Conservation (phyloP, 2,329 filamentous ascomycete species). For the Botryotinia globosa region DNA sequence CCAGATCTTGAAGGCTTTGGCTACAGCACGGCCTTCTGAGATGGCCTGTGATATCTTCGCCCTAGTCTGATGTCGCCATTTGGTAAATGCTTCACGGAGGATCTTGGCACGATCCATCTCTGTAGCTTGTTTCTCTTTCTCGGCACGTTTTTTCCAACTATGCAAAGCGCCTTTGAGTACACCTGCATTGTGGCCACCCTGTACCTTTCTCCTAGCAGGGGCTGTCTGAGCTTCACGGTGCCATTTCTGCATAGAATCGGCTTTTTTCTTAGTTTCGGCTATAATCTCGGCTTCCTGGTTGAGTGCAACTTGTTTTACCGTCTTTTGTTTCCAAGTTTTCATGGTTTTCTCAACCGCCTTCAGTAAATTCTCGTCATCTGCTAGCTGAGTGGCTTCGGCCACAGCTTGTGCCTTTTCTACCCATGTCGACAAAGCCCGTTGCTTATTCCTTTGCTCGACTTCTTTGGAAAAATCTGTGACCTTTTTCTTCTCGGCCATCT, state of each 20-base stretch:
- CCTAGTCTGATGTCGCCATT: conserved; percentile 61
- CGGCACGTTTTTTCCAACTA: conserved; percentile 48
- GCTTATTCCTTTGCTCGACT: conserved; percentile 26
- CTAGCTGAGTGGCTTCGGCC: conserved; percentile 26
- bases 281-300: conserved; percentile 24
- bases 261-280: conserved; percentile 21
- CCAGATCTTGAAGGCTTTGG: conserved; percentile 60
- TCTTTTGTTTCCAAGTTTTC: conserved; percentile 30
- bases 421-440: conserved; percentile 31
- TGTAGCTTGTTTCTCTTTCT: conserved; percentile 47
- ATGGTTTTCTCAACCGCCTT: conserved; percentile 27
- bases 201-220: conserved; percentile 40
- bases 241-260: conserved; percentile 32
- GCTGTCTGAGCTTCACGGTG: conserved; percentile 31
- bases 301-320: conserved; percentile 21
- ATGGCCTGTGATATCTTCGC: conserved; percentile 49
- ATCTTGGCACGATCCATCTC: conserved; percentile 51
- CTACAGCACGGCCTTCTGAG: conserved; percentile 54
- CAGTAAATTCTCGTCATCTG: conserved; percentile 28
- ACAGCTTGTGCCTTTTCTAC: conserved; percentile 24
- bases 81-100: conserved; percentile 55
- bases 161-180: conserved; percentile 47
- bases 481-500: conserved; percentile 41
- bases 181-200: conserved; percentile 45
- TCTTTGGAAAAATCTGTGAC: conserved; percentile 27